A percentile compares a stretch with the other conserved stretches of the same genome.
Conservation (phyloP, 768 basidiomycete genomes). For the Tylopilus sp. region DNA sequence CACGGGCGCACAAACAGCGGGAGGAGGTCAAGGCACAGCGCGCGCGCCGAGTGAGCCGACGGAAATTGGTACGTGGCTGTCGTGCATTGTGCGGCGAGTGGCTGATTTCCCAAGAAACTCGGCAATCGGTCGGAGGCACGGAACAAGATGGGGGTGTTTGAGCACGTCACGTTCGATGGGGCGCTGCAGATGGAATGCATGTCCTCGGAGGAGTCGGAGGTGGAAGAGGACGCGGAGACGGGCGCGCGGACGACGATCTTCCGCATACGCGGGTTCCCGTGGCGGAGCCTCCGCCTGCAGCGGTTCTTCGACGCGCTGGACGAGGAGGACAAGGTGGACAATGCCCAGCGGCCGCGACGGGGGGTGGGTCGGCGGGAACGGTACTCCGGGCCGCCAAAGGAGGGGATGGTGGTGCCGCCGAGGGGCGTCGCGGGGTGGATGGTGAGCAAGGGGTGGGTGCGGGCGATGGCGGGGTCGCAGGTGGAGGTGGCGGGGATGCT, state of each 20-base stretch:
- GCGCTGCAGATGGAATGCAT: constrained; percentile 74
- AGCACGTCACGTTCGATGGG: constrained; percentile 64
- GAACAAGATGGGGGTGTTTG: constrained; percentile 48
- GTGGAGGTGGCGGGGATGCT: constrained; percentile 47
- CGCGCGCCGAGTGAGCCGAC: constrained; percentile 56
- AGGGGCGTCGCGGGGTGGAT: constrained; percentile 68
- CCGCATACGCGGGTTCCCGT: constrained; percentile 55
- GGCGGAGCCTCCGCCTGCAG: constrained; percentile 65
- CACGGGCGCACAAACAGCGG: constrained; percentile 43
- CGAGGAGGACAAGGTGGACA: constrained; percentile 48
- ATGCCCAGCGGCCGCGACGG: constrained; percentile 49
- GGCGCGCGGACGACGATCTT: constrained; percentile 38
- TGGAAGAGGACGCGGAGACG: constrained; percentile 36
- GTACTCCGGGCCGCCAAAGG: constrained; percentile 50
- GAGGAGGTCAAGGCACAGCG: constrained; percentile 63
- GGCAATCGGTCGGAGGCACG: constrained; percentile 60
- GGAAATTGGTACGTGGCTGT: constrained; percentile 52
- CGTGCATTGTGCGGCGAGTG: not conserved
- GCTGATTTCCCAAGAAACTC: constrained; percentile 52
- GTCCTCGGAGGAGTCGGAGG: constrained; percentile 76
- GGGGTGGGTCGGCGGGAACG: constrained; percentile 57
- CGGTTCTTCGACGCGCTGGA: constrained; percentile 62
- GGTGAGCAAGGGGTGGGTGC: constrained; percentile 68
- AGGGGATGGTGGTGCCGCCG: constrained; percentile 57
- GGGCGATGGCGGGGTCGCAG: constrained; percentile 36